A percentile compares a stretch with the other conserved stretches of the same genome.
These are phyloP conservation scores for Umbelopsis sp. DNA, from an alignment of 192 early-diverging fungal genomes.

Conservation along the genomic window DNA sequence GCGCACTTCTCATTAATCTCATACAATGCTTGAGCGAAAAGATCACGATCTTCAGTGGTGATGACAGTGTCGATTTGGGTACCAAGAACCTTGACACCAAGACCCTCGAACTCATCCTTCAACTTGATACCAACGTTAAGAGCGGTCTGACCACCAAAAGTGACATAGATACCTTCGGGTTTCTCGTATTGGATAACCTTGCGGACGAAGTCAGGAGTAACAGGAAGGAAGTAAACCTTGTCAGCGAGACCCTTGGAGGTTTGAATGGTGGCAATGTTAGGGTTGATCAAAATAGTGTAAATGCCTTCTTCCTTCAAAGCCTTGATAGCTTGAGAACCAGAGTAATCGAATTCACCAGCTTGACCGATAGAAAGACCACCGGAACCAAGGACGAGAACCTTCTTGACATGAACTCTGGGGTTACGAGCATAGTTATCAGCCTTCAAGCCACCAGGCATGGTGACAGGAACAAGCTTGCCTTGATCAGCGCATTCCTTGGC, in stretches of 20 bases:
- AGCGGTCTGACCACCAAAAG: slow-evolving; percentile 99
- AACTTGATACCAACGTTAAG: slow-evolving; percentile 95
- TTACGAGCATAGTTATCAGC: slow-evolving; percentile 43
- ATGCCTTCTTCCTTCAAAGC: slow-evolving; percentile 96
- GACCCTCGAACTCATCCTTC: slow-evolving; percentile 85
- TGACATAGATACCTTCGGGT: slow-evolving; percentile 98
- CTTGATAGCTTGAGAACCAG: slow-evolving; percentile 96
- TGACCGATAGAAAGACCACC: slow-evolving; percentile 98
- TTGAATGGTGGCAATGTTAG: slow-evolving; percentile 99
- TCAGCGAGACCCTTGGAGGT: slow-evolving; percentile 96
- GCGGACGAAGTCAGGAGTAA: slow-evolving; percentile 91
- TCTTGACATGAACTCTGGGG: slow-evolving; percentile 72
- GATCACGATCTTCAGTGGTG: slow-evolving; percentile 95
- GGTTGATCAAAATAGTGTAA: slow-evolving; percentile 97
- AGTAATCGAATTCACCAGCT: slow-evolving; percentile 99
- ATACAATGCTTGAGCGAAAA: slow-evolving; percentile 84
- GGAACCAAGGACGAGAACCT: slow-evolving; percentile 95
- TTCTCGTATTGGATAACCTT: slow-evolving; percentile 95
- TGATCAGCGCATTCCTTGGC: slow-evolving; percentile 67
- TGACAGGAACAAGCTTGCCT: slow-evolving; percentile 75
- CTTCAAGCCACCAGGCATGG: slow-evolving; percentile 61
- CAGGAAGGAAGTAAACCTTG: slow-evolving; percentile 97
- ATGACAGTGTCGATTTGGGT: slow-evolving; percentile 95
- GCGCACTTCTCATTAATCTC: slow-evolving; percentile 94
- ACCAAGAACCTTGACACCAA: slow-evolving; percentile 93